A percentile compares a stretch with the other conserved stretches of the same genome.
Conservation (phyloP, 352 stramenopile species). For the Phytophthora pluvialis region DNA sequence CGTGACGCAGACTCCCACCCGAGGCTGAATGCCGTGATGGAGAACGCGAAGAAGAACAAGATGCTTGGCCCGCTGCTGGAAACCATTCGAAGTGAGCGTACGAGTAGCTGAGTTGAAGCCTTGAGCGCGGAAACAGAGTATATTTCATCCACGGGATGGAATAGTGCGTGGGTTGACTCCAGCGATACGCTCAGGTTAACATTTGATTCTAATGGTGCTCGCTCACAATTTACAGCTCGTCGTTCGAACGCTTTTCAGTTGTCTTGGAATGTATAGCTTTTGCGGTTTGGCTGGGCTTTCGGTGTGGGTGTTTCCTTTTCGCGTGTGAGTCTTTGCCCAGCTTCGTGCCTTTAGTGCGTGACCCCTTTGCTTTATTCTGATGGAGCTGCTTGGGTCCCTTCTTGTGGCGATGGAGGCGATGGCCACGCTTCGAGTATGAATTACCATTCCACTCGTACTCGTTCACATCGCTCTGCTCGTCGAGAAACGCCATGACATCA, state of each 20-base stretch:
- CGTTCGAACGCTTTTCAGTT: slow-evolving; percentile 7
- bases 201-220: slow-evolving; percentile 5
- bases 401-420: slow-evolving; percentile 29
- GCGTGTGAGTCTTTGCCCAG: not conserved
- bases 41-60: slow-evolving; percentile 75
- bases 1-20: slow-evolving; percentile 78
- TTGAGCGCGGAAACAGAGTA: not conserved
- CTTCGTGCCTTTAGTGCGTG: slow-evolving; percentile 11
- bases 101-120: slow-evolving; percentile 34
- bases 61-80: slow-evolving; percentile 66
- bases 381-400: slow-evolving; percentile 15
- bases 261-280: slow-evolving; percentile 4
- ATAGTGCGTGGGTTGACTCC: slow-evolving; percentile 9
- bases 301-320: slow-evolving; percentile 2
- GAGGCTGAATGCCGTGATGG: slow-evolving; percentile 68
- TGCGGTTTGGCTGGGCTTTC: not conserved
- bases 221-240: slow-evolving; percentile 42
- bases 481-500: slow-evolving; percentile 60
- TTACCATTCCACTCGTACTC: slow-evolving; percentile 75
- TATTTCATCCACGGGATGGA: not conserved
- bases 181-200: slow-evolving; percentile 4
- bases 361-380: slow-evolving; percentile 9
- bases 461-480: slow-evolving; percentile 54
- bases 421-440: slow-evolving; percentile 29
- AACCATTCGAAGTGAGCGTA: slow-evolving; percentile 65